phyloP scores from a whole-genome alignment of 2,329 filamentous ascomycete species.

The Sordariomycetes sp. region DNA sequence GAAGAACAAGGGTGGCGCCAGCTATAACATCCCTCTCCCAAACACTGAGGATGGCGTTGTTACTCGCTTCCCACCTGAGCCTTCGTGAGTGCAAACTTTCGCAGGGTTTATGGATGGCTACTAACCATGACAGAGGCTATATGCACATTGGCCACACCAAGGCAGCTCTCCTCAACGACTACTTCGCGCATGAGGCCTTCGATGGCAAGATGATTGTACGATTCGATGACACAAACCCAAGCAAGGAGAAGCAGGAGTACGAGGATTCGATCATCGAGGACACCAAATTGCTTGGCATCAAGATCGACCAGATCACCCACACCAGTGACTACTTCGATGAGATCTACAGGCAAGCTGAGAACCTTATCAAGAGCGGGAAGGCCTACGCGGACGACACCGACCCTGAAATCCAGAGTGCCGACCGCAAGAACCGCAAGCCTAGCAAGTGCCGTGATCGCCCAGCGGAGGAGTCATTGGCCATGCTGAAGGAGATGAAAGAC shows the following conservation, averaged over 20 bases:
- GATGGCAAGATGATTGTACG: constrained; percentile 84
- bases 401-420: constrained; percentile 75
- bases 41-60: constrained; percentile 85
- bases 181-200: constrained; percentile 91
- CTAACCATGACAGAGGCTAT: constrained; percentile 2
- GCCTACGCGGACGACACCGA: constrained; percentile 94
- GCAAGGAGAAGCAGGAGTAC: constrained; percentile 95
- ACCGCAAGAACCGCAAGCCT: constrained; percentile 76
- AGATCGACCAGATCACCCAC: constrained; percentile 77
- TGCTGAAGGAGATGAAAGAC: constrained; percentile 89
- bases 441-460: constrained; percentile 71
- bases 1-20: constrained; percentile 68
- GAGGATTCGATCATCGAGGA: constrained; percentile 92
- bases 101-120: constrained; percentile 5
- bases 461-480: constrained; percentile 74
- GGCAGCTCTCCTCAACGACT: constrained; percentile 87
- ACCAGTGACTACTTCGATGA: constrained; percentile 95
- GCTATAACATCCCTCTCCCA: constrained; percentile 80
- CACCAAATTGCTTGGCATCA: constrained; percentile 82
- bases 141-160: constrained; percentile 55
- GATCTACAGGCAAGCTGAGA: constrained; percentile 76
- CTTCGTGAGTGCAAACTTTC: constrained; percentile 23
- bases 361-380: constrained; percentile 76
- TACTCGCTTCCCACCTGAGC: constrained; percentile 87
- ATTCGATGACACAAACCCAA: constrained; percentile 95